Evolutionary conservation across 768 basidiomycete genomes (phyloP).

Genomic region (Amylocystis lapponica): DNA sequence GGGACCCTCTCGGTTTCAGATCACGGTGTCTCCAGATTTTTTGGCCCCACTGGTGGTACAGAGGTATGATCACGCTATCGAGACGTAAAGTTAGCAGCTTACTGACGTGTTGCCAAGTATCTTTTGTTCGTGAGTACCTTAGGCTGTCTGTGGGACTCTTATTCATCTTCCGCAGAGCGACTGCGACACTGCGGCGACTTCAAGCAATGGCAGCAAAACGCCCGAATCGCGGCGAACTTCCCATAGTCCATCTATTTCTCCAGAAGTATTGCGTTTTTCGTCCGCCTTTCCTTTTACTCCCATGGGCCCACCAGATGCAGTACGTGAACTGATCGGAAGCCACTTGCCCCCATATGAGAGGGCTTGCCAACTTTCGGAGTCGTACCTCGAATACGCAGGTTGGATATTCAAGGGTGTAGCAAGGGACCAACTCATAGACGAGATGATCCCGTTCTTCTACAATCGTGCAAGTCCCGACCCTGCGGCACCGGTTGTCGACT

Average conservation of each 20-base stretch:
- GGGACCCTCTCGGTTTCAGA: conserved; percentile 71
- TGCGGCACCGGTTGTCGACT: conserved; percentile 20
- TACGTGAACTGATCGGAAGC: conserved; percentile 44
- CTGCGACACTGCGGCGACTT: conserved; percentile 7
- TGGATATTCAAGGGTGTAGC: conserved; percentile 50
- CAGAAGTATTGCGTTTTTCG: conserved; percentile 43
- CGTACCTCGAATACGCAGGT: conserved; percentile 41
- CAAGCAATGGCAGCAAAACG: conserved; percentile 17
- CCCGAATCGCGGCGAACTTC: conserved; percentile 25
- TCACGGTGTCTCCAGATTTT: conserved; percentile 59
- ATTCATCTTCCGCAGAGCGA: conserved; percentile 10
- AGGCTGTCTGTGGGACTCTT: not conserved
- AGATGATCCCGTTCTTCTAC: conserved; percentile 59
- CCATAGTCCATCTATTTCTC: conserved; percentile 25
- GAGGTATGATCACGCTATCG: conserved; percentile 53
- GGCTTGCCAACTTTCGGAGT: conserved; percentile 38
- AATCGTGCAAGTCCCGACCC: conserved; percentile 19
- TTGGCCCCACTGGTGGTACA: conserved; percentile 66
- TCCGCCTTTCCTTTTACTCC: conserved; percentile 62
- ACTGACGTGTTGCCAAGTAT: conserved; percentile 10
- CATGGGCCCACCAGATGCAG: conserved; percentile 39
- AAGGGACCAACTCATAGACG: conserved; percentile 53
- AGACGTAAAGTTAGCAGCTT: not conserved
- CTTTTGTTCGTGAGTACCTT: conserved; percentile 11
- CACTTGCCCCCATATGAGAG: conserved; percentile 51